Percentiles rank a stretch among this genome's conserved stretches.
These are phyloP conservation scores for Salisapilia sapeloensis DNA, from an alignment of 352 stramenopile species.

Conservation along the genomic window DNA sequence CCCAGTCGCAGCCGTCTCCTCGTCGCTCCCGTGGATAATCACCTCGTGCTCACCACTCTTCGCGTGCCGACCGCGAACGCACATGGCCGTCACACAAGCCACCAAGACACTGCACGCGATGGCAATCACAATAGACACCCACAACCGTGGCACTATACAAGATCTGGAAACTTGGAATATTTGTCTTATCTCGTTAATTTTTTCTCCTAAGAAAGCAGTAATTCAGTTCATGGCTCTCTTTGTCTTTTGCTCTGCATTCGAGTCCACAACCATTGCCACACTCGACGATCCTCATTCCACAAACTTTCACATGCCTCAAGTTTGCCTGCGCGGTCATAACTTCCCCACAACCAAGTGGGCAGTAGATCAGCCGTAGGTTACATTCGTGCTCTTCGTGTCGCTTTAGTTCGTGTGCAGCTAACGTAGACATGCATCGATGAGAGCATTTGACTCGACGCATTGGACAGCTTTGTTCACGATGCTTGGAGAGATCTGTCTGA, in stretches of 20 bases:
- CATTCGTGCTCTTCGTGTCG: constrained; percentile 48
- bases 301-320: constrained; percentile 32
- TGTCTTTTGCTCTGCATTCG: constrained; percentile 40
- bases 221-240: constrained; percentile 24
- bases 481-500: constrained; percentile 10
- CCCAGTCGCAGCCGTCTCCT: too few relatives aligned
- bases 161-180: too few relatives aligned
- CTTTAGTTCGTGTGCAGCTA: constrained; percentile 26
- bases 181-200: too few relatives aligned
- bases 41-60: constrained; percentile 18
- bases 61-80: constrained; percentile 16
- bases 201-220: too few relatives aligned
- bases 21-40: constrained; percentile 41
- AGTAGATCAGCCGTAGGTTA: constrained; percentile 34
- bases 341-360: constrained; percentile 38
- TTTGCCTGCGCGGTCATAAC: constrained; percentile 25
- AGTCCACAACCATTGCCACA: constrained; percentile 35
- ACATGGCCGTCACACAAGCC: constrained; percentile 30
- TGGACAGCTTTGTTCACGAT: constrained; percentile 25
- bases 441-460: constrained; percentile 43
- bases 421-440: constrained; percentile 24
- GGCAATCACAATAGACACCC: constrained; percentile 23
- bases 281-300: constrained; percentile 35
- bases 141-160: constrained; percentile 26
- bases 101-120: constrained; percentile 25